phyloP scores from a whole-genome alignment of 805 yeast genomes.

The Yarrowia sp. region DNA sequence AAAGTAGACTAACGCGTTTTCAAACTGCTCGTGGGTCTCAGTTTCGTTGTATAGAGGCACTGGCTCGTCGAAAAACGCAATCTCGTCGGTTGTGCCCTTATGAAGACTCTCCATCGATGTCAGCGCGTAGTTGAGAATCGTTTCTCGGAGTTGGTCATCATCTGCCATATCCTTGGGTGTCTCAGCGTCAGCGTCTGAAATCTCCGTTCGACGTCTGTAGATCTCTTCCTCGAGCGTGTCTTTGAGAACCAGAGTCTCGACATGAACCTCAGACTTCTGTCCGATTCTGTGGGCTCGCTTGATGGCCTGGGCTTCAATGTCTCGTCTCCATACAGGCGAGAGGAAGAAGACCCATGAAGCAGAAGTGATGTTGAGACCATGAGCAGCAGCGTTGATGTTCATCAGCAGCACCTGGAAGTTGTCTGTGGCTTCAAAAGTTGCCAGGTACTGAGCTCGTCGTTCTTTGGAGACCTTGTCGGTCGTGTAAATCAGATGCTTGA shows the following conservation, averaged over 20 bases:
- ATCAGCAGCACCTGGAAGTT: conserved; percentile 52
- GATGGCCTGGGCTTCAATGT: conserved; percentile 86
- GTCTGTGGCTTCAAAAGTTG: conserved; percentile 33
- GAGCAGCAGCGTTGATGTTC: conserved; percentile 90
- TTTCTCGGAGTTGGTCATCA: neutral
- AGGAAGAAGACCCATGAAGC: conserved; percentile 83
- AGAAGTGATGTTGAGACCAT: conserved; percentile 80
- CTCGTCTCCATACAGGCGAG: conserved; percentile 98
- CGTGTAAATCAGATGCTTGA: conserved; percentile 62
- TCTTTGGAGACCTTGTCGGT: conserved; percentile 50
- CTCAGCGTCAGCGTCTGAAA: neutral
- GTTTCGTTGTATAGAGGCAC: neutral
- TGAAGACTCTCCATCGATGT: neutral
- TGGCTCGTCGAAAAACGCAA: neutral
- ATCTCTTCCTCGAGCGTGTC: conserved; percentile 68
- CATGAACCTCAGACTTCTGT: conserved; percentile 67
- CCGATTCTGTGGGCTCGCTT: conserved; percentile 92
- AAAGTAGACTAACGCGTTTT: neutral
- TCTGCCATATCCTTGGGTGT: neutral
- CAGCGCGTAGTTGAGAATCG: neutral
- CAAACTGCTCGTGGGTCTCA: neutral
- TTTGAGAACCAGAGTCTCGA: conserved; percentile 74
- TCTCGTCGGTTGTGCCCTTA: neutral
- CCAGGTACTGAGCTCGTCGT: conserved; percentile 52
- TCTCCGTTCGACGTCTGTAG: conserved; percentile 25